These are phyloP conservation scores for Suhomyces kunorum DNA, from an alignment of 1,139 yeast genomes.

Conservation along the genomic window DNA sequence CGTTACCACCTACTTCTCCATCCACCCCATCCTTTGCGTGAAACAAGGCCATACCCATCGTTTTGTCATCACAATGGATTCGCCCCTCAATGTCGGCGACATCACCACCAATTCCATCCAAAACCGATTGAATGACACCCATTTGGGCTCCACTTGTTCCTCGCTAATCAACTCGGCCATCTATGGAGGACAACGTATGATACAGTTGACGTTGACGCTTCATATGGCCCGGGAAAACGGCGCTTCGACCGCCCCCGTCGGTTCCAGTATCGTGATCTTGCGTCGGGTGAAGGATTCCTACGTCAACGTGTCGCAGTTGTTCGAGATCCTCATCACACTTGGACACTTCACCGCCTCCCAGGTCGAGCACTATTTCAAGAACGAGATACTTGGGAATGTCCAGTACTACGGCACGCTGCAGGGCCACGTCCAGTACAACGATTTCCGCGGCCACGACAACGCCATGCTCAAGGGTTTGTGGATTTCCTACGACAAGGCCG, in stretches of 20 bases:
- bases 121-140: constrained; percentile 40
- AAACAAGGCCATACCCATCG: no score
- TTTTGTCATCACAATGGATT: constrained; percentile 34
- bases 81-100: constrained; percentile 49
- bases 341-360: constrained; percentile 29
- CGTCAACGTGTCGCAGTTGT: constrained; percentile 43
- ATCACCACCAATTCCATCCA: constrained; percentile 45
- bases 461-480: constrained; percentile 38
- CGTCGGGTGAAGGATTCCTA: constrained; percentile 50
- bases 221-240: constrained; percentile 14
- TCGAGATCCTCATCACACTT: constrained; percentile 35
- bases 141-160: constrained; percentile 26
- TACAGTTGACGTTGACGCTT: constrained; percentile 34
- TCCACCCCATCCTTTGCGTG: background rate
- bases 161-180: constrained; percentile 33
- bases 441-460: constrained; percentile 32
- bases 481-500: constrained; percentile 51
- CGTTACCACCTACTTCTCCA: constrained; percentile 1
- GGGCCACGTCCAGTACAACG: constrained; percentile 26
- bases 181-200: constrained; percentile 42
- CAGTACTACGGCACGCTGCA: constrained; percentile 30
- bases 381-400: constrained; percentile 36
- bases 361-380: constrained; percentile 31
- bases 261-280: constrained; percentile 27
- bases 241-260: background rate